Percentiles rank a stretch among this genome's conserved stretches.
These are phyloP conservation scores for Naganishia sp. DNA, from an alignment of 1,284 basidiomycete species.

Conservation along the genomic window DNA sequence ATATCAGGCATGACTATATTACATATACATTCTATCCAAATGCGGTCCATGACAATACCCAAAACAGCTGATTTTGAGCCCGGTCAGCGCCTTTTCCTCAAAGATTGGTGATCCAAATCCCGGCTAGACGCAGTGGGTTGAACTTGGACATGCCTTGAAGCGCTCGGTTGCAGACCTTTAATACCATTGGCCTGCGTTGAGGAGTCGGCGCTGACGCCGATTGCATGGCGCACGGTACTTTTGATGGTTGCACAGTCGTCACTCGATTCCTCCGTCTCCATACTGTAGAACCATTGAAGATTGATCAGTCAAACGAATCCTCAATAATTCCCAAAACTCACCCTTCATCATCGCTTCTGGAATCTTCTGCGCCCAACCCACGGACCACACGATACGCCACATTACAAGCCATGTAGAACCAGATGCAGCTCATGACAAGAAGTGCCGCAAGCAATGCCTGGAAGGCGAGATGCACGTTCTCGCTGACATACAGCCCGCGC, in stretches of 20 bases:
- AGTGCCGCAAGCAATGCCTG: constrained; percentile 59
- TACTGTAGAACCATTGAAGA: too few species aligned
- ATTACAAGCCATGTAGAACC: constrained; percentile 82
- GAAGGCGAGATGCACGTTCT: constrained; percentile 59
- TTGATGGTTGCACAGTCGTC: not conserved
- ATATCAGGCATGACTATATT: too few species aligned
- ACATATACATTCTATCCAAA: too few species aligned
- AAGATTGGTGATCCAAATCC: too few species aligned
- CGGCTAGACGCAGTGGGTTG: too few species aligned
- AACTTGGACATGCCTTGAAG: too few species aligned
- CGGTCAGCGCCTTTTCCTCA: too few species aligned
- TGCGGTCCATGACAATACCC: too few species aligned
- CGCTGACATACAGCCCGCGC: constrained; percentile 62
- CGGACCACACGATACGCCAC: constrained; percentile 77
- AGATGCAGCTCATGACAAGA: constrained; percentile 72
- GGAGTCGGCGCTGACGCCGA: not conserved
- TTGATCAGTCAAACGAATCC: too few species aligned
- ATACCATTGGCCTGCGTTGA: constrained; percentile 1
- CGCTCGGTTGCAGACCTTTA: constrained; percentile 1
- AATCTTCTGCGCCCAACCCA: constrained; percentile 78
- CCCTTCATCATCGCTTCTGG: constrained; percentile 76
- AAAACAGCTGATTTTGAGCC: too few species aligned
- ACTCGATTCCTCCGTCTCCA: too few species aligned
- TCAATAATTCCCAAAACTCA: too few species aligned
- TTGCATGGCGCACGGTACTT: constrained; percentile 2